phyloP scores from a whole-genome alignment of 768 basidiomycete genomes.

The Cyathus striatus region DNA sequence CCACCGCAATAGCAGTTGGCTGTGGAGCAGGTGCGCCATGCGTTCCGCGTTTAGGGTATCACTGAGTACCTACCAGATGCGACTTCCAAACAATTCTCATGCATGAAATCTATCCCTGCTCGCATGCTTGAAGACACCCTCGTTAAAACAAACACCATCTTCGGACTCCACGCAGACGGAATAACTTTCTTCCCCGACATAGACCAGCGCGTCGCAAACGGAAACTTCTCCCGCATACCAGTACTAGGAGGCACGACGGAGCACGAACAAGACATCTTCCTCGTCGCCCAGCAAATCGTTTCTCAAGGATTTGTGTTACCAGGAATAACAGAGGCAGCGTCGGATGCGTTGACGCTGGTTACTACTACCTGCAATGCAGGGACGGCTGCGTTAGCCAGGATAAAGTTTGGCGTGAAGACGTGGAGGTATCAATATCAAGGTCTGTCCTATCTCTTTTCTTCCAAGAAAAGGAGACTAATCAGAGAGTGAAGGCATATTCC shows the following conservation, averaged over 20 bases:
- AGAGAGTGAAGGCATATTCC: constrained; percentile 23
- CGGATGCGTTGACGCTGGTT: constrained; percentile 17
- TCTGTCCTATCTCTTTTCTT: no score
- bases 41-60: no score
- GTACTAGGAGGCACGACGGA: constrained; percentile 22
- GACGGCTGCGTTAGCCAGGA: constrained; percentile 17
- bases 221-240: constrained; percentile 24
- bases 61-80: constrained; percentile 8
- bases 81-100: constrained; percentile 14
- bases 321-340: constrained; percentile 19
- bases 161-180: constrained; percentile 28
- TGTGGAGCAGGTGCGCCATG: constrained; percentile 30
- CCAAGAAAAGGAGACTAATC: no score
- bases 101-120: neutral
- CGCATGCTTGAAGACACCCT: constrained; percentile 24
- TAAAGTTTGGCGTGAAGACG: constrained; percentile 19
- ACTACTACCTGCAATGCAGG: constrained; percentile 27
- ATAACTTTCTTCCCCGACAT: constrained; percentile 27
- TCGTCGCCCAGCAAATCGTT: constrained; percentile 19
- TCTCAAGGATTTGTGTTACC: constrained; percentile 20
- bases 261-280: constrained; percentile 31
- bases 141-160: constrained; percentile 18
- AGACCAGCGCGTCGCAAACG: constrained; percentile 14
- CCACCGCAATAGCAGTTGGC: constrained; percentile 21
- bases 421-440: constrained; percentile 25